A percentile compares a stretch with the other conserved stretches of the same genome.
Conservation (phyloP, 2,329 filamentous ascomycete genomes). For the Pseudogymnoascus verrucosus region DNA sequence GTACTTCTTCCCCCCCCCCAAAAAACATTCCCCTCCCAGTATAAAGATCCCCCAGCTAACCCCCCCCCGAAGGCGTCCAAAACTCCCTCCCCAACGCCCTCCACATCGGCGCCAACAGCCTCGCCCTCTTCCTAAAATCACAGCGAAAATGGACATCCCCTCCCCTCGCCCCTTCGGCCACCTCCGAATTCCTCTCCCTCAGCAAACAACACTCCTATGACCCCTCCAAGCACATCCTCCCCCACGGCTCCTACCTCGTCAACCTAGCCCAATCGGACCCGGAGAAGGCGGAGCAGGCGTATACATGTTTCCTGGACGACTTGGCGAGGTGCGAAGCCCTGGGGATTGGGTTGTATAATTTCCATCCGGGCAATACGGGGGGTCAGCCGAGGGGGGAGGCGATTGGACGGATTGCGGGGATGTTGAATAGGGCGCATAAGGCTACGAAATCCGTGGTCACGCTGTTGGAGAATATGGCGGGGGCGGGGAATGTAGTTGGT, state of each 20-base stretch:
- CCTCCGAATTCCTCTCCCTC: slow-evolving; percentile 59
- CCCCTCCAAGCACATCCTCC: slow-evolving; percentile 65
- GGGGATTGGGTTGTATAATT: slow-evolving; percentile 91
- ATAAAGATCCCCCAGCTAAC: slow-evolving; percentile 15
- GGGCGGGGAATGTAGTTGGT: slow-evolving; percentile 79
- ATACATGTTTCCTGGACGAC: slow-evolving; percentile 79
- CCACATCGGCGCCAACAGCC: slow-evolving; percentile 82
- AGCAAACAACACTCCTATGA: slow-evolving; percentile 66
- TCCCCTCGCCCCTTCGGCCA: slow-evolving; percentile 59
- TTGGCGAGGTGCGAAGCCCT: slow-evolving; percentile 75
- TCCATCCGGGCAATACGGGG: slow-evolving; percentile 83
- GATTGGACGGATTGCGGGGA: slow-evolving; percentile 68
- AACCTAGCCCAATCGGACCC: slow-evolving; percentile 83
- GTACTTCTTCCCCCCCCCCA: slow-evolving; percentile 33
- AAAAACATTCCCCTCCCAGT: neutral
- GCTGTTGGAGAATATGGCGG: slow-evolving; percentile 92
- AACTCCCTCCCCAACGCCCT: slow-evolving; percentile 73
- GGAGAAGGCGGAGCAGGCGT: slow-evolving; percentile 76
- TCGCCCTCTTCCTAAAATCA: slow-evolving; percentile 91
- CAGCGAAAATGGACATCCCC: slow-evolving; percentile 93
- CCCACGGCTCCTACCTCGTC: slow-evolving; percentile 93
- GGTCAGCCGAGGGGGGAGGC: slow-evolving; percentile 60
- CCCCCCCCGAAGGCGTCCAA: slow-evolving; percentile 62
- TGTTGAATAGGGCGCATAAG: slow-evolving; percentile 73
- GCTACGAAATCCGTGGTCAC: slow-evolving; percentile 72